Percentiles rank a stretch among this genome's conserved stretches.
Conservation (phyloP, 73 alveolate genomes). For the Loxodes magnus region DNA sequence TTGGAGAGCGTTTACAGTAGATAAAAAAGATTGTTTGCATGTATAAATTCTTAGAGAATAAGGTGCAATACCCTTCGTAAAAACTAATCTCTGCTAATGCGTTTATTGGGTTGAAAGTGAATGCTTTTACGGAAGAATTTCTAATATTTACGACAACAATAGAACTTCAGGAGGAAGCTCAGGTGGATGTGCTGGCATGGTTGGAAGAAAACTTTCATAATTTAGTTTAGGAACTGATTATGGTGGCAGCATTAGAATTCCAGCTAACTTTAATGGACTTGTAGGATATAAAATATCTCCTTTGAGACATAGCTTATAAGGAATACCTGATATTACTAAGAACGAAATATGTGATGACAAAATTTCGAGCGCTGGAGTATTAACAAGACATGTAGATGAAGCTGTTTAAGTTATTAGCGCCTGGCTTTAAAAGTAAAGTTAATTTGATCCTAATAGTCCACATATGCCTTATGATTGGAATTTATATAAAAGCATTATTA, state of each 20-base stretch:
- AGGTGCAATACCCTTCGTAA: conserved; percentile 68
- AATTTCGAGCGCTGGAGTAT: too few species aligned
- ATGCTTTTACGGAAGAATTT: conserved; percentile 55
- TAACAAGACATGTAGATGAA: too few species aligned
- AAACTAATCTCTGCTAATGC: conserved; percentile 54
- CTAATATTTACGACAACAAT: conserved; percentile 39
- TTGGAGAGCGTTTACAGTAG: conserved; percentile 3
- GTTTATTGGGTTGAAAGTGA: conserved; percentile 47
- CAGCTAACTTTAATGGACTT: conserved; percentile 46
- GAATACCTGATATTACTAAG: neutral
- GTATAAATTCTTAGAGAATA: conserved; percentile 24
- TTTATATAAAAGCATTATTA: too few species aligned
- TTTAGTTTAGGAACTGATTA: conserved; percentile 56
- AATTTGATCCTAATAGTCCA: too few species aligned
- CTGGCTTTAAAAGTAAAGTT: neutral
- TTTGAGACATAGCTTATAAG: conserved; percentile 26
- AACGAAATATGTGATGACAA: neutral
- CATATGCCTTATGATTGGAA: too few species aligned
- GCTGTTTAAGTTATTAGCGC: conserved; percentile 1
- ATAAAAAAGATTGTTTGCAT: conserved; percentile 33
- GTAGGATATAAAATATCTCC: conserved; percentile 45
- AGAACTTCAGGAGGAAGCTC: conserved; percentile 77
- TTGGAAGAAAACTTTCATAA: conserved; percentile 45
- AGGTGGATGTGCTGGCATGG: conserved; percentile 74
- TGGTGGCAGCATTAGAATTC: conserved; percentile 55